A percentile compares a stretch with the other conserved stretches of the same genome.
phyloP scores from a whole-genome alignment of 1,284 basidiomycete species.

The Phenoliferia sp. region DNA sequence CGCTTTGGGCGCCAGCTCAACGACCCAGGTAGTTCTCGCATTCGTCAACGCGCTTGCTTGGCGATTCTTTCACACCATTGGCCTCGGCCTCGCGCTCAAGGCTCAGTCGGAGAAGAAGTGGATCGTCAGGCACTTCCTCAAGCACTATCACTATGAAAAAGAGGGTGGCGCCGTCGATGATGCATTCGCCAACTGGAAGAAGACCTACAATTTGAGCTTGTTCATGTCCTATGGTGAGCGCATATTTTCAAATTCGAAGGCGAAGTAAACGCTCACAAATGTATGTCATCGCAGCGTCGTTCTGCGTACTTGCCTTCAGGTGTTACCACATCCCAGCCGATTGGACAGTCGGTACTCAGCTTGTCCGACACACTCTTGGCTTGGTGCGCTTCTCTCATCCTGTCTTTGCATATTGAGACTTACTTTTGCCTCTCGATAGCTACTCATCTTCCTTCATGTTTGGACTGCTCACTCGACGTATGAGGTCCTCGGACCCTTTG shows the following conservation, averaged over 20 bases:
- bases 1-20: slow-evolving; percentile 27
- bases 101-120: slow-evolving; percentile 83
- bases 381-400: slow-evolving; percentile 51
- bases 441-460: slow-evolving; percentile 78
- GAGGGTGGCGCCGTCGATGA: slow-evolving; percentile 64
- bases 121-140: slow-evolving; percentile 87
- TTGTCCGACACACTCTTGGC: slow-evolving; percentile 82
- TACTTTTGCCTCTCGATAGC: slow-evolving; percentile 46
- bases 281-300: slow-evolving; percentile 57
- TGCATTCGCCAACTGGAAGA: slow-evolving; percentile 93
- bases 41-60: slow-evolving; percentile 79
- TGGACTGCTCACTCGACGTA: slow-evolving; percentile 89
- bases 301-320: slow-evolving; percentile 76
- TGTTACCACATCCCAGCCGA: slow-evolving; percentile 72
- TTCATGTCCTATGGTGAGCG: slow-evolving; percentile 76
- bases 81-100: slow-evolving; percentile 73
- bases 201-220: slow-evolving; percentile 83
- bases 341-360: slow-evolving; percentile 84
- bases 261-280: not conserved
- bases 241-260: too few relatives aligned
- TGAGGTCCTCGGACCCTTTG: slow-evolving; percentile 88
- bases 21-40: slow-evolving; percentile 57
- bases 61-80: slow-evolving; percentile 84
- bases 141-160: slow-evolving; percentile 60
- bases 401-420: slow-evolving; percentile 10